These are phyloP conservation scores for Monosporozyma aquatica DNA, from an alignment of 805 yeast species.

Conservation along the genomic window DNA sequence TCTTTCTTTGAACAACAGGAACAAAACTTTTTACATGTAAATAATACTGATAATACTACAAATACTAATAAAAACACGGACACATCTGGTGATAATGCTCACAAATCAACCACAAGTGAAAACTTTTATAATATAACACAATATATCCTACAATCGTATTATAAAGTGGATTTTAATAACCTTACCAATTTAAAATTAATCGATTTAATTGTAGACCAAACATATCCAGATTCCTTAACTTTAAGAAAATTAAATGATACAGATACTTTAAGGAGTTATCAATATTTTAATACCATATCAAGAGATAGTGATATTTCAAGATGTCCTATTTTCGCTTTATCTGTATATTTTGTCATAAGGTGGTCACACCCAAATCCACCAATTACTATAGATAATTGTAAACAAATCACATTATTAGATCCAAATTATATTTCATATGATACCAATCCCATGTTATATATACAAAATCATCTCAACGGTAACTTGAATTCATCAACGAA, in stretches of 20 bases:
- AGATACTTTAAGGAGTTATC: constrained; percentile 16
- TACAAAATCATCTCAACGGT: constrained; percentile 7
- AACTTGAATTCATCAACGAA: constrained; percentile 7
- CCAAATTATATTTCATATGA: constrained; percentile 13
- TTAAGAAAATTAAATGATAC: constrained; percentile 23
- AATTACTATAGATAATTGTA: constrained; percentile 18
- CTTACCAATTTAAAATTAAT: constrained; percentile 18
- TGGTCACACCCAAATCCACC: constrained; percentile 24
- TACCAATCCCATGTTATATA: constrained; percentile 5
- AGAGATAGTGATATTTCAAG: constrained; percentile 26
- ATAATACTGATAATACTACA: constrained; percentile 5
- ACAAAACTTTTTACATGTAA: constrained; percentile 8
- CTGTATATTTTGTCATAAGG: constrained; percentile 27
- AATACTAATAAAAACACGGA: constrained; percentile 6
- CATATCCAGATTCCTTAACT: constrained; percentile 29
- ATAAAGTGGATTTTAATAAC: constrained; percentile 18
- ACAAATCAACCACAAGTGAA: constrained; percentile 10
- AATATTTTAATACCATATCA: constrained; percentile 28
- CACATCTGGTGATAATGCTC: background rate
- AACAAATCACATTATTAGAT: constrained; percentile 18
- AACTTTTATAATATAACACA: constrained; percentile 25
- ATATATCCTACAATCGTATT: constrained; percentile 25
- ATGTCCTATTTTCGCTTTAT: constrained; percentile 29
- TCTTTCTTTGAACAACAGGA: constrained; percentile 15
- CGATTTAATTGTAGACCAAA: constrained; percentile 30